Conservation (phyloP, 2,329 filamentous ascomycete species). For the Colletotrichum chlorophyti region DNA sequence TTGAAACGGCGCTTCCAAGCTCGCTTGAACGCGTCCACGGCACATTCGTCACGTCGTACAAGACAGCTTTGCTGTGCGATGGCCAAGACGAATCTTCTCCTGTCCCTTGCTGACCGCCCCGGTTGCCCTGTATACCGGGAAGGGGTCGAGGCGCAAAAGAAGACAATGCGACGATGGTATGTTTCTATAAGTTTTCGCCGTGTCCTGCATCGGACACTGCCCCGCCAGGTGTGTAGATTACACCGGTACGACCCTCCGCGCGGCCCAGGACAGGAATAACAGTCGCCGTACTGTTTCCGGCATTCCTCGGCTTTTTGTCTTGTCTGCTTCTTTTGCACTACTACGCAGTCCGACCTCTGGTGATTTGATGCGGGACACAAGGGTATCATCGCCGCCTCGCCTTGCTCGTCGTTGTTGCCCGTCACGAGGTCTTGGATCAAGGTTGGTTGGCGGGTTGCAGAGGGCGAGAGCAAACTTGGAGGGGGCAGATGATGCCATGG, state of each 20-base stretch:
- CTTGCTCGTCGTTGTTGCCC: not conserved
- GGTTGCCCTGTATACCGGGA: slow-evolving; percentile 19
- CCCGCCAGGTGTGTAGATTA: not conserved
- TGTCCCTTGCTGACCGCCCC: not conserved
- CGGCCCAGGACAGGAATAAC: not conserved
- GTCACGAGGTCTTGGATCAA: not conserved
- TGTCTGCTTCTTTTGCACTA: too few relatives aligned
- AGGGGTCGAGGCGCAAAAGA: too few relatives aligned
- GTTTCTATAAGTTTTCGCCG: slow-evolving; percentile 4
- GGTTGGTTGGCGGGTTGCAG: not conserved
- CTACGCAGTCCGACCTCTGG: not conserved
- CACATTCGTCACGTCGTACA: slow-evolving; percentile 9
- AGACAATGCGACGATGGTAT: not conserved
- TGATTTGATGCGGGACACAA: not conserved
- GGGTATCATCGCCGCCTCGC: not conserved
- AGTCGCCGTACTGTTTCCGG: too few relatives aligned
- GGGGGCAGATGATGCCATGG: not conserved
- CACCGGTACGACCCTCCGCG: slow-evolving; percentile 12
- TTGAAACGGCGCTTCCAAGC: too few relatives aligned
- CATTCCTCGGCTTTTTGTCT: not conserved
- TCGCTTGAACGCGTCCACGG: not conserved
- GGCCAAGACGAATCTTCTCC: too few relatives aligned
- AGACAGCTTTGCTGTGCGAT: not conserved
- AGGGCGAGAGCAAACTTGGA: not conserved
- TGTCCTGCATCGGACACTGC: not conserved